A percentile compares a stretch with the other conserved stretches of the same genome.
These are phyloP conservation scores for Fusarium sp. DNA, from an alignment of 2,329 filamentous ascomycete genomes.

Conservation along the genomic window DNA sequence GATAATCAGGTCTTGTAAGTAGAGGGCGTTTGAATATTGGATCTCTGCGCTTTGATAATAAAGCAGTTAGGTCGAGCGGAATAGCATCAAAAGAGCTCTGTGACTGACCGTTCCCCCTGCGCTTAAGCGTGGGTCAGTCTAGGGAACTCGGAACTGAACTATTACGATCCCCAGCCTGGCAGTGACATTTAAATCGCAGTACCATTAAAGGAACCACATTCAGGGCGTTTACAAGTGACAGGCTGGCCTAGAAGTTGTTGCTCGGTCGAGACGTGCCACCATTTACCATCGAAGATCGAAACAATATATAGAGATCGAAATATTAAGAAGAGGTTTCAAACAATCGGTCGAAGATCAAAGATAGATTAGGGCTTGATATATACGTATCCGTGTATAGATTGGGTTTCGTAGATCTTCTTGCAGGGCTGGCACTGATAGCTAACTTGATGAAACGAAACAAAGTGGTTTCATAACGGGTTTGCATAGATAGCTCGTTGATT, in stretches of 20 bases:
- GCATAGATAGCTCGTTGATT: background rate
- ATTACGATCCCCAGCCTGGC: slow-evolving; percentile 3
- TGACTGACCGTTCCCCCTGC: background rate
- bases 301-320: slow-evolving; percentile 5
- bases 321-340: background rate
- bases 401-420: slow-evolving; percentile 2
- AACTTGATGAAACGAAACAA: slow-evolving; percentile 7
- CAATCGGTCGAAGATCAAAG: background rate
- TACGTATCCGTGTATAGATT: slow-evolving; percentile 2
- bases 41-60: slow-evolving; percentile 8
- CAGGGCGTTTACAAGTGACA: background rate
- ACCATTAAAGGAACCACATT: background rate
- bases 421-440: slow-evolving; percentile 3
- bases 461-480: slow-evolving; percentile 2
- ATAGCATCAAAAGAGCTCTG: background rate
- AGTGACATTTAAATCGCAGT: background rate
- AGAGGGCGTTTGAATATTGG: slow-evolving; percentile 11
- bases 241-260: background rate
- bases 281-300: background rate
- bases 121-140: background rate
- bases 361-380: background rate
- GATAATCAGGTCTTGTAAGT: background rate
- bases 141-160: slow-evolving; percentile 1
- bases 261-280: background rate
- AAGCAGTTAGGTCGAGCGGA: background rate